Conservation (phyloP, 1,284 basidiomycete genomes). For the Leccinum subrobustum region DNA sequence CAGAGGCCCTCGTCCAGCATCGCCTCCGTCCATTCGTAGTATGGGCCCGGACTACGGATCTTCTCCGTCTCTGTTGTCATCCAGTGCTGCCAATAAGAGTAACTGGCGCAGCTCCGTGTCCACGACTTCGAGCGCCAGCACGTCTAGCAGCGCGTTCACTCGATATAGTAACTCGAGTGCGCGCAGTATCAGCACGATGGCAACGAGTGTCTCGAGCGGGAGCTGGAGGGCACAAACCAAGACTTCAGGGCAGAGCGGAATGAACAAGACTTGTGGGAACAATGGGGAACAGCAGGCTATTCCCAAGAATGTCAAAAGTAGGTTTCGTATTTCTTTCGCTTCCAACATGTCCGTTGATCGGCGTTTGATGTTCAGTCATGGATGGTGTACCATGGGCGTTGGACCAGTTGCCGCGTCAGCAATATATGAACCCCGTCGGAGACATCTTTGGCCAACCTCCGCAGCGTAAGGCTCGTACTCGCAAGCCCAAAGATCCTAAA, state of each 20-base stretch:
- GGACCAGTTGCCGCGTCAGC: slow-evolving; percentile 61
- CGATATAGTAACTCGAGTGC: slow-evolving; percentile 74
- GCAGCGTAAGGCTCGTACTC: slow-evolving; percentile 59
- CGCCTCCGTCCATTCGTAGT: slow-evolving; percentile 45
- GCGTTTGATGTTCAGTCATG: slow-evolving; percentile 50
- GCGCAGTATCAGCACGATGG: slow-evolving; percentile 71
- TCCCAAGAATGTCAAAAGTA: slow-evolving; percentile 79
- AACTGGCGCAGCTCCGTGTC: slow-evolving; percentile 77
- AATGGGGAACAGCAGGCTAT: slow-evolving; percentile 37
- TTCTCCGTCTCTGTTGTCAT: slow-evolving; percentile 16
- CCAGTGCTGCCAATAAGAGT: slow-evolving; percentile 34
- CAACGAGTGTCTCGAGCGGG: slow-evolving; percentile 67
- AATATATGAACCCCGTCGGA: slow-evolving; percentile 56
- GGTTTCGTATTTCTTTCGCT: slow-evolving; percentile 32
- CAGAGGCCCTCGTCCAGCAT: slow-evolving; percentile 20
- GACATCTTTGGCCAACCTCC: slow-evolving; percentile 63
- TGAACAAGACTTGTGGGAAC: slow-evolving; percentile 15
- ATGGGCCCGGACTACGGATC: slow-evolving; percentile 36
- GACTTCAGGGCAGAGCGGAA: slow-evolving; percentile 20
- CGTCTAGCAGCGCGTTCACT: slow-evolving; percentile 67
- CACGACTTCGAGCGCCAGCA: slow-evolving; percentile 63
- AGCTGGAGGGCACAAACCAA: slow-evolving; percentile 54
- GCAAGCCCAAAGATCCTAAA: slow-evolving; percentile 60
- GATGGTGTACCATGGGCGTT: slow-evolving; percentile 73
- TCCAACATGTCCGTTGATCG: slow-evolving; percentile 3